Conservation (phyloP, 768 basidiomycete species). For the Hemileccinum impolitum region DNA sequence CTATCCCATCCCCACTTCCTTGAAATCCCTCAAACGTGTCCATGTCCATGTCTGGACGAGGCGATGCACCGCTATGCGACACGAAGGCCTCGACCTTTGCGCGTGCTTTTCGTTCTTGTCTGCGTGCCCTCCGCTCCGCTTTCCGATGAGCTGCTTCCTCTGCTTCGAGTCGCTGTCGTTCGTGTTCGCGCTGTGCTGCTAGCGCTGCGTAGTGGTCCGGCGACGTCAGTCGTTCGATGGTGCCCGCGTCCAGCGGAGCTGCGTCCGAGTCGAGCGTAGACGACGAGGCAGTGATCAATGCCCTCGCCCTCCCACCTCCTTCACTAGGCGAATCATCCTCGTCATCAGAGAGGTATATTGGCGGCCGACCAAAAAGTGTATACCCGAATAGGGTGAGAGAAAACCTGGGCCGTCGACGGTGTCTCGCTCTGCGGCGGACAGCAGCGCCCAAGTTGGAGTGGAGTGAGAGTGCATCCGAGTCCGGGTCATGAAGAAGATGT, state of each 20-base stretch:
- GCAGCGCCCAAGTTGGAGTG: slow-evolving; percentile 56
- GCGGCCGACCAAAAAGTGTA: slow-evolving; percentile 60
- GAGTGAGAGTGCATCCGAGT: slow-evolving; percentile 59
- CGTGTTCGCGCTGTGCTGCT: slow-evolving; percentile 28
- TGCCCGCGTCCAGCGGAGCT: slow-evolving; percentile 55
- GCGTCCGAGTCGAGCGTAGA: slow-evolving; percentile 70
- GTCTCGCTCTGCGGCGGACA: slow-evolving; percentile 30
- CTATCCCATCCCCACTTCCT: slow-evolving; percentile 38
- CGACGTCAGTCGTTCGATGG: slow-evolving; percentile 51
- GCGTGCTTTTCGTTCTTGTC: slow-evolving; percentile 45
- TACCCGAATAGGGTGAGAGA: slow-evolving; percentile 63
- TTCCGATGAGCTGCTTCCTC: slow-evolving; percentile 42
- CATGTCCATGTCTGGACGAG: slow-evolving; percentile 22
- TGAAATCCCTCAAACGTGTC: slow-evolving; percentile 66
- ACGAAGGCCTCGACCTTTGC: slow-evolving; percentile 32
- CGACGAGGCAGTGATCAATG: slow-evolving; percentile 26
- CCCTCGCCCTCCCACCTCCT: slow-evolving; percentile 19
- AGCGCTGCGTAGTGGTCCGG: slow-evolving; percentile 33
- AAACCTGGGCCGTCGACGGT: slow-evolving; percentile 30
- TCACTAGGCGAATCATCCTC: slow-evolving; percentile 29
- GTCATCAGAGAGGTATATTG: slow-evolving; percentile 59
- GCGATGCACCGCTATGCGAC: slow-evolving; percentile 31
- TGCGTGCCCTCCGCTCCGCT: slow-evolving; percentile 45
- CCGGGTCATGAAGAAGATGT: slow-evolving; percentile 47
- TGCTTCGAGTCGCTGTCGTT: slow-evolving; percentile 28